Percentiles rank a stretch among this genome's conserved stretches.
phyloP scores from a whole-genome alignment of 177 flowering plant species.

The Vitis hybrid region DNA sequence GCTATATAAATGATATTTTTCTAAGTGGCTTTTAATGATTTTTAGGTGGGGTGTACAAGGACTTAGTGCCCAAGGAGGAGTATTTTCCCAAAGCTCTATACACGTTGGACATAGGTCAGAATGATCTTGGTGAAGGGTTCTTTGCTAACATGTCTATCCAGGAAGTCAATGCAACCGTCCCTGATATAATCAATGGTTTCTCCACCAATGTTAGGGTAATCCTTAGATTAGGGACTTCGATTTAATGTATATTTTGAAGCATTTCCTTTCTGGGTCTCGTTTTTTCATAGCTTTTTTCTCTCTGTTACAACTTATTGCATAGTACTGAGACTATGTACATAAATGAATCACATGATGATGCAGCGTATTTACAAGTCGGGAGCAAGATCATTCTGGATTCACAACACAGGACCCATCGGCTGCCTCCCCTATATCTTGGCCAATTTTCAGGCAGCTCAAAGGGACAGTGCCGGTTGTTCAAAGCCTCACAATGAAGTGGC shows the following conservation, averaged over 20 bases:
- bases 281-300: too few species aligned
- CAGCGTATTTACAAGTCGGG: constrained; percentile 20
- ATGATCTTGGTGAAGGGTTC: constrained; percentile 25
- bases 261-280: not conserved
- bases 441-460: constrained; percentile 18
- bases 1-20: too few species aligned
- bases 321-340: too few species aligned
- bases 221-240: not conserved
- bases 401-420: constrained; percentile 54
- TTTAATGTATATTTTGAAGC: too few species aligned
- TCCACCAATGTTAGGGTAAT: constrained; percentile 18
- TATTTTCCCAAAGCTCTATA: constrained; percentile 28
- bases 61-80: constrained; percentile 23
- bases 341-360: too few species aligned
- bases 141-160: constrained; percentile 10
- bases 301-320: too few species aligned
- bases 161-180: constrained; percentile 26
- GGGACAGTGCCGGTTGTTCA: constrained; percentile 43
- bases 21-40: not conserved
- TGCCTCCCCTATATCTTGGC: constrained; percentile 44
- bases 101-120: constrained; percentile 39
- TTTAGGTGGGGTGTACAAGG: constrained; percentile 17
- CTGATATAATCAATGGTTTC: constrained; percentile 21
- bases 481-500: constrained; percentile 40
- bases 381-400: constrained; percentile 48